These are phyloP conservation scores for Tricholoma saponaceum DNA, from an alignment of 768 basidiomycete genomes.

Conservation along the genomic window DNA sequence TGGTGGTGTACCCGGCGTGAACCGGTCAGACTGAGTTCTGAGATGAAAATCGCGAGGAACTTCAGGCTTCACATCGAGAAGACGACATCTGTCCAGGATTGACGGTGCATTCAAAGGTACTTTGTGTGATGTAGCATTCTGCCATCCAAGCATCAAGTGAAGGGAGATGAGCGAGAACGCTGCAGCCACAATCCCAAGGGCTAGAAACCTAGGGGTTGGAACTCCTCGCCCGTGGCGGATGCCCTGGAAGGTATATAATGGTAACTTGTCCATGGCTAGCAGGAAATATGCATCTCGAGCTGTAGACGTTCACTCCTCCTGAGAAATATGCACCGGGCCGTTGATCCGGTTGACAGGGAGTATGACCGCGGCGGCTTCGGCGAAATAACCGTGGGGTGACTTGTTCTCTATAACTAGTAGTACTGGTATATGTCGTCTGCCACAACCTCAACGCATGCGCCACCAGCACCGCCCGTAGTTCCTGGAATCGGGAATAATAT, in stretches of 20 bases:
- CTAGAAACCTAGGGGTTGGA: background rate
- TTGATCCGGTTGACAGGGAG: conserved; percentile 7
- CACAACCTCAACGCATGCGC: conserved; percentile 18
- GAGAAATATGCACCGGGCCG: conserved; percentile 3
- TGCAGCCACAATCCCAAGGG: conserved; percentile 6
- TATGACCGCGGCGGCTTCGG: too few relatives aligned
- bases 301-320: too few relatives aligned
- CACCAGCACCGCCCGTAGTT: conserved; percentile 53
- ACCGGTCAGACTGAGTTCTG: conserved; percentile 54
- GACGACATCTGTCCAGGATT: conserved; percentile 49
- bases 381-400: too few relatives aligned
- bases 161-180: conserved; percentile 21
- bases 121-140: conserved; percentile 9
- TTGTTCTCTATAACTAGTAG: too few relatives aligned
- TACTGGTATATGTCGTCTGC: conserved; percentile 7
- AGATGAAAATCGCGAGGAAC: conserved; percentile 39
- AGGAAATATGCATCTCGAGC: too few relatives aligned
- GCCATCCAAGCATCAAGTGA: conserved; percentile 18
- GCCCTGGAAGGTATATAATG: conserved; percentile 12
- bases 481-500: conserved; percentile 65
- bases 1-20: conserved; percentile 54
- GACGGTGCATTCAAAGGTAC: conserved; percentile 35
- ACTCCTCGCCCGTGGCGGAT: background rate
- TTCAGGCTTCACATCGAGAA: conserved; percentile 41
- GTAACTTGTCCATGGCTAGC: conserved; percentile 30